Base-by-base conservation (phyloP, 1,284 basidiomycete genomes). In the Thelephora terrestris region DNA sequence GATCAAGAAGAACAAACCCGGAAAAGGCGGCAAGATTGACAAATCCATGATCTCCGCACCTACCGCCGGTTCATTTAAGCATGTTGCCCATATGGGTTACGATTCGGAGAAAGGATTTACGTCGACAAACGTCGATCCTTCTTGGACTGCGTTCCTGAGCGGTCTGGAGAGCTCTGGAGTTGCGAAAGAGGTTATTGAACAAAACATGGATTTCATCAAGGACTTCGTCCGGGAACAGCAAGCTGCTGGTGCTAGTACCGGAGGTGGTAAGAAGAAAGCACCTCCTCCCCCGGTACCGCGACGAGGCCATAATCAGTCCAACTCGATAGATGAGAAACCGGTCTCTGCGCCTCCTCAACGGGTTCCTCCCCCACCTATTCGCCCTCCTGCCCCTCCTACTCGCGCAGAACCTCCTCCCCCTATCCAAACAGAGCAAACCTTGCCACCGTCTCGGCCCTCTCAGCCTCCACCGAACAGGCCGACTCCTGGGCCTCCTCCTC, bases 21-120 rank as follows among this genome's bases (percentile, higher is more conserved):
- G 66, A 9, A 78, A 75, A 50, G 73, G 76, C 7, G 79, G 84
- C 44, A 85, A 81, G 63, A 85, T 95, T 52, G 83, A 93, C 69
- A 96, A 96, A 67, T 86, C 88, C 1, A 79, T 89, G 73, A 97
- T 97, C 48, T 91, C 90, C 10, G 86, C 75, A 0, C 93, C 94
- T 1, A 79, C 79, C 16, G 62, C 68, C 2, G 85, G 83, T 17
- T 86, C 86, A 4, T 97, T 97, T 72, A 77, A 81, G 55, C 94
- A 98, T 61, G 77, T 96, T 40, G 91, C 89, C 0, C 94, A 97
- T 62, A 96, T 99, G 89, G 93, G 93, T 21, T 97, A 88, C 64
- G 88, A 95, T 57, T 65, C 79, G 0, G 81, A 95, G 56, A 79
- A 81, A 36, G 93, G 93, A 4, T 97, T 93, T 64, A 85, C 83